These are phyloP conservation scores for Diaporthe longicolla DNA, from an alignment of 2,329 filamentous ascomycete genomes.

Conservation along the genomic window DNA sequence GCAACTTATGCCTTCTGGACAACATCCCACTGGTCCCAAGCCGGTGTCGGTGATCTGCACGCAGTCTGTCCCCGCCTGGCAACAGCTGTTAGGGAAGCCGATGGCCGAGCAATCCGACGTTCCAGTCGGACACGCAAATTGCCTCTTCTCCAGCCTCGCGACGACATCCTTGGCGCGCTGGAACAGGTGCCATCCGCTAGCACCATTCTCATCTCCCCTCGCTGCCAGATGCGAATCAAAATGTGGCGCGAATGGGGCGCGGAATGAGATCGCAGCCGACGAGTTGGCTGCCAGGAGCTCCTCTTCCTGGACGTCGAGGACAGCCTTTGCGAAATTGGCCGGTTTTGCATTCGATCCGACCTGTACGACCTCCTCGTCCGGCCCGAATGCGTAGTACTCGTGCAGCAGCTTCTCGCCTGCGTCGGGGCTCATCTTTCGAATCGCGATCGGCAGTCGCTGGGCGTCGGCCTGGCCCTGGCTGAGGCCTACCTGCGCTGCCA, in stretches of 20 bases:
- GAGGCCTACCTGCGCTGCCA: conserved; percentile 56
- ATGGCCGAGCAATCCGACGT: conserved; percentile 76
- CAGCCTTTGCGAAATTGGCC: conserved; percentile 14
- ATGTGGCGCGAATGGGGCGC: conserved; percentile 68
- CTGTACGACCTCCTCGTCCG: conserved; percentile 47
- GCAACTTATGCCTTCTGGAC: conserved; percentile 75
- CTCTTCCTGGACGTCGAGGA: conserved; percentile 47
- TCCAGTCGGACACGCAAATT: conserved; percentile 75
- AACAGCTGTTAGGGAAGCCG: conserved; percentile 80
- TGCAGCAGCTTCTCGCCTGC: conserved; percentile 81
- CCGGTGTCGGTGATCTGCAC: conserved; percentile 73
- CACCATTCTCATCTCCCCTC: background rate
- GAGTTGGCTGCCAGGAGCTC: conserved; percentile 50
- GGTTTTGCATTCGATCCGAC: conserved; percentile 39
- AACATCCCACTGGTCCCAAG: conserved; percentile 81
- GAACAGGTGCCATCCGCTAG: conserved; percentile 50
- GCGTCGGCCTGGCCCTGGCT: conserved; percentile 50
- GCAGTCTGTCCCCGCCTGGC: conserved; percentile 75
- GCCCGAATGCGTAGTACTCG: conserved; percentile 71
- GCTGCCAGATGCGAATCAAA: conserved; percentile 45
- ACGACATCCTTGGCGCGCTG: conserved; percentile 63
- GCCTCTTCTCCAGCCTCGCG: conserved; percentile 66
- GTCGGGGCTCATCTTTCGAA: conserved; percentile 80
- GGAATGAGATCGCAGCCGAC: conserved; percentile 56
- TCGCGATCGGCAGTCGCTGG: conserved; percentile 66